Evolutionary conservation across 2,329 filamentous ascomycete species (phyloP).

Genomic region (Rhexocercosporidium sp.): DNA sequence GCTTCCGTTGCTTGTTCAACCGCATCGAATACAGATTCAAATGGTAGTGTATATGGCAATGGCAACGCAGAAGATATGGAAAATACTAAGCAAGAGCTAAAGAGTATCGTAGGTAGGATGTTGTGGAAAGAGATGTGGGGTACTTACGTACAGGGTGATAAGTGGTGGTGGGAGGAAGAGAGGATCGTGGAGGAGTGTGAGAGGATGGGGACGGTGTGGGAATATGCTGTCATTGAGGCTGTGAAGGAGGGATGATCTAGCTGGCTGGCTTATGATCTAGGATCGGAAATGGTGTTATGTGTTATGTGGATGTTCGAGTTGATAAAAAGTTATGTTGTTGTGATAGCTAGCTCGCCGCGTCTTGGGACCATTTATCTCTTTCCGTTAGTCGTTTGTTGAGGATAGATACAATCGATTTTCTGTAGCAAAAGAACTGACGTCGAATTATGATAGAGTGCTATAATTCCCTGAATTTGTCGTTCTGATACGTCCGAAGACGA

Average conservation of each 20-base stretch:
- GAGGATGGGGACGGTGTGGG: constrained; percentile 60
- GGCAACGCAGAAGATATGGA: background rate
- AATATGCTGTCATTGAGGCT: constrained; percentile 62
- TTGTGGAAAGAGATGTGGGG: constrained; percentile 69
- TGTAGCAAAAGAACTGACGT: too few relatives aligned
- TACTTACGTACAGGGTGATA: constrained; percentile 39
- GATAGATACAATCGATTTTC: too few relatives aligned
- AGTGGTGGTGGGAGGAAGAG: constrained; percentile 68
- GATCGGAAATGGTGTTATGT: too few relatives aligned
- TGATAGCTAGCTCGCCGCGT: too few relatives aligned
- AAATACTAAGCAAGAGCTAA: constrained; percentile 48
- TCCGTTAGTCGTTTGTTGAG: too few relatives aligned
- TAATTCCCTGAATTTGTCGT: too few relatives aligned
- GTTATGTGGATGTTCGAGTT: background rate
- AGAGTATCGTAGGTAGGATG: constrained; percentile 58
- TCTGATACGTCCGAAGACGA: too few relatives aligned
- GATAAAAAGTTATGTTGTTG: background rate
- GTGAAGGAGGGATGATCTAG: constrained; percentile 48
- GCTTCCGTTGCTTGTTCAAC: constrained; percentile 24
- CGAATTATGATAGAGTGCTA: too few relatives aligned
- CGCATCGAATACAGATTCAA: background rate
- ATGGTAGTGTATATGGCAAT: background rate
- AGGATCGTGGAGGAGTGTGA: constrained; percentile 60
- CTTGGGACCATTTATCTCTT: too few relatives aligned
- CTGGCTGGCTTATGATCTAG: too few relatives aligned